Base-by-base conservation (phyloP, 192 early-diverging fungal species). In the Gaertneriomyces sp. region DNA sequence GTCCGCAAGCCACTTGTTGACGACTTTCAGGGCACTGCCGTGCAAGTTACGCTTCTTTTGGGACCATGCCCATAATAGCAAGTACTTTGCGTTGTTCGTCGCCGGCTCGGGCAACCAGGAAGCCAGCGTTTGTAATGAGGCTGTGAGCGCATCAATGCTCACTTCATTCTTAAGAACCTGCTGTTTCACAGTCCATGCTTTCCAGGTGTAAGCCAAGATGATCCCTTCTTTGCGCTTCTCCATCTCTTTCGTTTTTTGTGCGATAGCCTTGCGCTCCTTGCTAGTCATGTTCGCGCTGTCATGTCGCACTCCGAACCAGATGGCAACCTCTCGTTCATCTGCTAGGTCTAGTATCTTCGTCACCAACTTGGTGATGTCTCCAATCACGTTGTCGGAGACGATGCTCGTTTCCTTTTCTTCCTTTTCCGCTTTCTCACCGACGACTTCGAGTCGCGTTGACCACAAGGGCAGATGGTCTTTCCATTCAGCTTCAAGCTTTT, bases 191-290 rank as follows among this genome's bases (percentile, higher is more conserved):
- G 82, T 80, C 40, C 80, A 71, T 45, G 79, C 84, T 59, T 86
- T 88, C 16, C 80, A 63, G 0, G 70, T 62, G 49, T 92, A 73
- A 7, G 92, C 90, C 6, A 65, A 65, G 8, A 89, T 64, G 17
- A 93, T 68, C 38, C 83, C 83, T 8, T 79, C 76, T 74, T 90
- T 91, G 52, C 82, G 85, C 45, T 79, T 70, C 19, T 95, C 93
- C 57, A 88, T 88, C 45, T 90, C 87, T 74, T 91, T 83, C 73
- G 79, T 79, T 52, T 75, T 53, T 68, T 79, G 74, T 19, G 53
- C 51, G 12, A 45, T 44, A 45, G 82, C 80, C 74, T 90, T 81
- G 42, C 43, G 46, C 73, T 80, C 79, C 55, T 73, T 60, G 66
- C 76, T 81, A 14, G 85, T 82, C 42, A 79, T 82, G 45, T 58